phyloP scores from a whole-genome alignment of 208 protist genomes.

The Trypanosomatidae sp. region DNA sequence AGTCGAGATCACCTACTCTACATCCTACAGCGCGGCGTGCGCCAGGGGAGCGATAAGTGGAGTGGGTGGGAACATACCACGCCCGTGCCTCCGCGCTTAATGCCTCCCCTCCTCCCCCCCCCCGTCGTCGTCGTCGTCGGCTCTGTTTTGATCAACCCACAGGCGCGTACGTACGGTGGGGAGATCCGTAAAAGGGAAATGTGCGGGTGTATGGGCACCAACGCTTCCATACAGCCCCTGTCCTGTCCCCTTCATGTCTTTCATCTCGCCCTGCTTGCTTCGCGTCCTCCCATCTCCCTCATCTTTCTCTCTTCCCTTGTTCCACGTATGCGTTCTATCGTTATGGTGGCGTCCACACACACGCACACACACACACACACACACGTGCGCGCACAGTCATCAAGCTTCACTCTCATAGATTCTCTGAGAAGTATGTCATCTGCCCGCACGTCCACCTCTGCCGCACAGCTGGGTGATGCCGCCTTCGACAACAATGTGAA shows the following conservation, averaged over 20 bases:
- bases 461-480: constrained; percentile 58
- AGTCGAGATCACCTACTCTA: neutral
- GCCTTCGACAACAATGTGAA: constrained; percentile 77
- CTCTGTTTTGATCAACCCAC: neutral
- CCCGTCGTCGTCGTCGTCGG: neutral
- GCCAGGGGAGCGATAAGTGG: neutral
- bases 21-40: neutral
- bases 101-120: neutral
- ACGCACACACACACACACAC: neutral
- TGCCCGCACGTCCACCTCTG: constrained; percentile 6
- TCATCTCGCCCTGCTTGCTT: neutral
- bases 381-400: neutral
- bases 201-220: neutral
- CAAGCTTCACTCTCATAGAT: too few relatives aligned
- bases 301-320: neutral
- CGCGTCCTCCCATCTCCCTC: too few relatives aligned
- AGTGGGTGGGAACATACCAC: neutral
- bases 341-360: neutral
- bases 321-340: neutral
- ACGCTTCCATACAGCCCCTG: neutral
- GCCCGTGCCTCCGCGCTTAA: neutral
- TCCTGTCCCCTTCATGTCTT: neutral
- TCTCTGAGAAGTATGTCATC: constrained; percentile 14
- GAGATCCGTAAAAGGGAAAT: neutral
- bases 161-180: neutral